phyloP scores from a whole-genome alignment of 2,329 filamentous ascomycete species.

The Arthrinium puccinioides region DNA sequence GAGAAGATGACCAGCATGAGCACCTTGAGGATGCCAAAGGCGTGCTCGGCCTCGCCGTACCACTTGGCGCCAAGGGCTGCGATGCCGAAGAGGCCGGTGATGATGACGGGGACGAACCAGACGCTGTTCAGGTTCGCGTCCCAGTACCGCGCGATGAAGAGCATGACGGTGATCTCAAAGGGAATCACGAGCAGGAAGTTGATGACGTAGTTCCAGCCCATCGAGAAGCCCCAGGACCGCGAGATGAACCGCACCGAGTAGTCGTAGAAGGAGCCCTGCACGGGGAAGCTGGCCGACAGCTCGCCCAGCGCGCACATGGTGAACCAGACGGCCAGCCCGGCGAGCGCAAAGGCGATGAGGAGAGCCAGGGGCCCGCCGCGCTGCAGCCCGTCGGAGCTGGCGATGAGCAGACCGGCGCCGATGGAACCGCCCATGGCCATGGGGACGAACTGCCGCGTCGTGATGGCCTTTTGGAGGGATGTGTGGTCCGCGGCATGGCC shows the following conservation, averaged over 20 bases:
- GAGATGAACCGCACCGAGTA: slow-evolving; percentile 29
- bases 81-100: slow-evolving; percentile 30
- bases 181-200: slow-evolving; percentile 28
- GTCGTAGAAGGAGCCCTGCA: slow-evolving; percentile 30
- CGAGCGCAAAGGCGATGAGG: slow-evolving; percentile 22
- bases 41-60: slow-evolving; percentile 43
- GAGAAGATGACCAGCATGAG: slow-evolving; percentile 48
- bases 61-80: slow-evolving; percentile 38
- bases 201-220: slow-evolving; percentile 32
- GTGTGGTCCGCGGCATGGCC: background rate
- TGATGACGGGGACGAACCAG: slow-evolving; percentile 29
- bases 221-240: slow-evolving; percentile 29
- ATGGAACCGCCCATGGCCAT: slow-evolving; percentile 29
- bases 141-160: slow-evolving; percentile 23
- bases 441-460: slow-evolving; percentile 25
- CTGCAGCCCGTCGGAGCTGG: slow-evolving; percentile 22
- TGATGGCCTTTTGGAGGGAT: slow-evolving; percentile 13
- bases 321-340: slow-evolving; percentile 24
- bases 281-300: slow-evolving; percentile 22
- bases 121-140: slow-evolving; percentile 12
- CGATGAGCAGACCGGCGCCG: slow-evolving; percentile 27
- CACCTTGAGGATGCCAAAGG: slow-evolving; percentile 44
- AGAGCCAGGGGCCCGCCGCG: slow-evolving; percentile 23
- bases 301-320: slow-evolving; percentile 19
- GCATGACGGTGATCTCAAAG: slow-evolving; percentile 29